Evolutionary conservation across 805 yeast species (phyloP).

Genomic region (Priceomyces castillae): DNA sequence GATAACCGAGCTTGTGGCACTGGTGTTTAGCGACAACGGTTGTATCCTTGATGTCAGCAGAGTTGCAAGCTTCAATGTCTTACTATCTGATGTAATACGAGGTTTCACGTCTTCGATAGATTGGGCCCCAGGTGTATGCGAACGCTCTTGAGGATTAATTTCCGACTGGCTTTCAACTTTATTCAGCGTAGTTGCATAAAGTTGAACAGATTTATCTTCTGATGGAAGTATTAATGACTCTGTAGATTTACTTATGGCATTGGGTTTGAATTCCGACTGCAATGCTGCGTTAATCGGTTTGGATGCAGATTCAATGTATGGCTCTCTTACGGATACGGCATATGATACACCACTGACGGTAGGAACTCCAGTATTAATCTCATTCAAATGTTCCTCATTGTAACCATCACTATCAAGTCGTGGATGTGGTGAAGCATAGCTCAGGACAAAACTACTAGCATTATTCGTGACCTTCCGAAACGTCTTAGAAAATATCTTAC

Average conservation of each 20-base stretch:
- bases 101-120: constrained; percentile 13
- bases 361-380: not conserved
- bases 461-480: constrained; percentile 41
- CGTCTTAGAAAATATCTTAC: constrained; percentile 36
- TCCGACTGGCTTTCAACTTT: not conserved
- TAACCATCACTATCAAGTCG: not conserved
- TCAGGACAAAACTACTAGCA: constrained; percentile 37
- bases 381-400: not conserved
- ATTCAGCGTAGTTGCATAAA: not conserved
- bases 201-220: not conserved
- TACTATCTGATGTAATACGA: constrained; percentile 36
- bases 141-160: not conserved
- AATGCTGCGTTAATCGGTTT: not conserved
- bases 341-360: not conserved
- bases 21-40: constrained; percentile 19
- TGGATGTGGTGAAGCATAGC: constrained; percentile 12
- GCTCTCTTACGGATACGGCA: not conserved
- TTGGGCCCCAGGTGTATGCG: not conserved
- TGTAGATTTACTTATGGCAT: not conserved
- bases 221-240: not conserved
- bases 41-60: constrained; percentile 18
- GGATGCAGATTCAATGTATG: not conserved
- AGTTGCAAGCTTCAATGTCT: constrained; percentile 30
- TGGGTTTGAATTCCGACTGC: not conserved
- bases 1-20: constrained; percentile 32